These are phyloP conservation scores for Nitzschia inconspicua DNA, from an alignment of 108 stramenopile genomes.

Conservation along the genomic window DNA sequence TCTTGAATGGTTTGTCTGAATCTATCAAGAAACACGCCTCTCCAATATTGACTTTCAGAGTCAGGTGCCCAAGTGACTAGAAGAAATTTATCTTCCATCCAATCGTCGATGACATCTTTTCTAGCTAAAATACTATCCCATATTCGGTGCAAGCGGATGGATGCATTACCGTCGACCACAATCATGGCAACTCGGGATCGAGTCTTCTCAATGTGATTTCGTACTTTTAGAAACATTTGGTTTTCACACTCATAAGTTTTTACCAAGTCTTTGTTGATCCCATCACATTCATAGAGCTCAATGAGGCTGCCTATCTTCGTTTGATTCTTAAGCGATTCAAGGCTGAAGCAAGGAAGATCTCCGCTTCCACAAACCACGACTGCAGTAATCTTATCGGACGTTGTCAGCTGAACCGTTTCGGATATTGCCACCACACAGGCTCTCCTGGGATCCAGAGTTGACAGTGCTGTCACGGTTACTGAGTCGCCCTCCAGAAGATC, in stretches of 20 bases:
- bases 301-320: conserved; percentile 9
- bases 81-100: conserved; percentile 3
- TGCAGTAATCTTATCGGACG: conserved; percentile 10
- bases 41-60: conserved; percentile 5
- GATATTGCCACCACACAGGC: conserved; percentile 13
- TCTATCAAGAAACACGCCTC: conserved; percentile 21
- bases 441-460: conserved; percentile 8
- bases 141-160: conserved; percentile 26
- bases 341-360: conserved; percentile 11
- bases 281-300: conserved; percentile 10
- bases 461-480: too few relatives aligned
- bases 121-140: conserved; percentile 19
- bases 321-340: conserved; percentile 9
- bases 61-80: too few relatives aligned
- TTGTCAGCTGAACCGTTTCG: conserved; percentile 2
- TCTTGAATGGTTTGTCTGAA: conserved; percentile 11
- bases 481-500: conserved; percentile 11
- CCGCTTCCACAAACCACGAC: conserved; percentile 17
- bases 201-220: too few relatives aligned
- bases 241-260: too few relatives aligned
- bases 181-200: too few relatives aligned
- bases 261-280: background rate
- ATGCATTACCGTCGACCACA: conserved; percentile 29
- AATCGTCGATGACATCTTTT: conserved; percentile 1
- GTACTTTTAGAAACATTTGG: too few relatives aligned